Conservation (phyloP, 345 rosid species). For the Bruguiera sexangula region DNA sequence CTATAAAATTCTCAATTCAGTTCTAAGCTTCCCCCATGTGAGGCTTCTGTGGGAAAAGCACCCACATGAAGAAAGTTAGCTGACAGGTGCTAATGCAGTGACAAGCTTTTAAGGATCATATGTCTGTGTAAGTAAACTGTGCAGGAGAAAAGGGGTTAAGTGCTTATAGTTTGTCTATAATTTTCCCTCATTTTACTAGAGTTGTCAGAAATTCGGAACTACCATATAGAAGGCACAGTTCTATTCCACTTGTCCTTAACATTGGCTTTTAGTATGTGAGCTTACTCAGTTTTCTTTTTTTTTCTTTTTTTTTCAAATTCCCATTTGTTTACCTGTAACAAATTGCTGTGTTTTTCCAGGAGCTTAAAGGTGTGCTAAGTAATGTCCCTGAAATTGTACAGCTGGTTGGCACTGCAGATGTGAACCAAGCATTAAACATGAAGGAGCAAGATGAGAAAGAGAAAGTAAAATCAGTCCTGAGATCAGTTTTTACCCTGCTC, state of each 20-base stretch:
- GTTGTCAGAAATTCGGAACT: no score
- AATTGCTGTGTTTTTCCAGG: conserved; percentile 42
- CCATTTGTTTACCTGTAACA: not conserved
- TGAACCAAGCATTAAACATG: conserved; percentile 43
- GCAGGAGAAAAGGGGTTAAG: no score
- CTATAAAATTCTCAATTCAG: not conserved
- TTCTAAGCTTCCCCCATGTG: no score
- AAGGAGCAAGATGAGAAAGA: conserved; percentile 46
- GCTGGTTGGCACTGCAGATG: conserved; percentile 60
- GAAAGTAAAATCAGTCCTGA: conserved; percentile 57
- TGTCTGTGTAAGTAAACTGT: no score
- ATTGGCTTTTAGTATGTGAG: not conserved
- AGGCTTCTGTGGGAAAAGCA: no score
- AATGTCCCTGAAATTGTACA: conserved; percentile 80
- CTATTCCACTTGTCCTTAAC: no score
- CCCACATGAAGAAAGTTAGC: no score
- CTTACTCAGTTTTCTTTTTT: not conserved
- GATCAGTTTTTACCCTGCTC: conserved; percentile 71
- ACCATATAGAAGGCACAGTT: no score
- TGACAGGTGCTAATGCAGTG: no score
- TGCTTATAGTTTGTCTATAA: no score
- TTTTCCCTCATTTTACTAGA: no score
- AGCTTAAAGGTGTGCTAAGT: conserved; percentile 72
- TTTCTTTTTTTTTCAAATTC: not conserved
- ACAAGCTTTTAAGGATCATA: no score